These are phyloP conservation scores for Mycena crocata DNA, from an alignment of 768 basidiomycete species.

Conservation along the genomic window DNA sequence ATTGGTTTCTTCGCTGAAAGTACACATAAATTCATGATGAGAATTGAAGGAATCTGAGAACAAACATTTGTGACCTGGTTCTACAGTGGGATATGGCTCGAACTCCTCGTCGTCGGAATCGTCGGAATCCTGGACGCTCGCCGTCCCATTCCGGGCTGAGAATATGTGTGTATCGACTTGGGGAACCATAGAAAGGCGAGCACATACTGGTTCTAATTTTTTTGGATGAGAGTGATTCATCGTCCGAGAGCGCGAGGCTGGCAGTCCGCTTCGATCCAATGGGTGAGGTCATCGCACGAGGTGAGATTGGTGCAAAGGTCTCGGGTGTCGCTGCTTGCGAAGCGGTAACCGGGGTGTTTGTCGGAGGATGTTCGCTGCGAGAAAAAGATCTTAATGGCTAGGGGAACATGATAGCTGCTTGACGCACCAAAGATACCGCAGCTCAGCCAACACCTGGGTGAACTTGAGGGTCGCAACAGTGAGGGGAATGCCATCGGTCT, in stretches of 20 bases:
- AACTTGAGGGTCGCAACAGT: neutral
- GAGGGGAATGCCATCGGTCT: slow-evolving; percentile 9
- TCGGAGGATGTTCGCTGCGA: neutral
- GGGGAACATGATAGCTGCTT: neutral
- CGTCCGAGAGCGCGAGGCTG: neutral
- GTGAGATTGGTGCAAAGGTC: neutral
- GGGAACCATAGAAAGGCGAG: neutral
- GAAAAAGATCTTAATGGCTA: neutral
- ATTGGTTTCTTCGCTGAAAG: neutral
- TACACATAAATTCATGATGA: neutral
- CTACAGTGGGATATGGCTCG: neutral
- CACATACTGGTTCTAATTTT: slow-evolving; percentile 4
- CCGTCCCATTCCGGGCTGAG: neutral
- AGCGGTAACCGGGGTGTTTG: neutral
- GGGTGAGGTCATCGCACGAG: neutral
- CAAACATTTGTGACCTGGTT: neutral
- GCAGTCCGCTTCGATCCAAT: neutral
- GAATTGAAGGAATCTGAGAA: neutral
- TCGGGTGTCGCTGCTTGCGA: neutral
- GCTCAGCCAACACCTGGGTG: slow-evolving; percentile 1
- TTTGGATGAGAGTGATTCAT: neutral
- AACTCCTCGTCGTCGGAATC: slow-evolving; percentile 2
- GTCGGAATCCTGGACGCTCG: neutral
- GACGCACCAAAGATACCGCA: neutral
- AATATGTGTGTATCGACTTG: no score